Percentiles rank a stretch among this genome's conserved stretches.
Evolutionary conservation across 257 asterid genomes (phyloP).

Genomic region (Anisodus tanguticus): DNA sequence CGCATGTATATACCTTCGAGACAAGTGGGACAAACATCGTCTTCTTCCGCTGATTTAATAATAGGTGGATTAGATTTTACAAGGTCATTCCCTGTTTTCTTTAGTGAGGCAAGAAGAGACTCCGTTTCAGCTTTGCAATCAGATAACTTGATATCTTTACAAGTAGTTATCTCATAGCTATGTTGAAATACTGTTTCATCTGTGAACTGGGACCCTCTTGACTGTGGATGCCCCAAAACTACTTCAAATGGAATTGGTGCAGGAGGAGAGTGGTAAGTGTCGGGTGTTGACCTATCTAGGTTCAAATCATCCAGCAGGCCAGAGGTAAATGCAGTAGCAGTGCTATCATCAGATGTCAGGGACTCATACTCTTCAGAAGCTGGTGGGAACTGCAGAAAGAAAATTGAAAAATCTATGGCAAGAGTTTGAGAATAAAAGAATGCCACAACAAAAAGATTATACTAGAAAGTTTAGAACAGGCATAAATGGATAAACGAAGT

Average conservation of each 20-base stretch:
- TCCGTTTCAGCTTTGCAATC: constrained; percentile 44
- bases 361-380: constrained; percentile 69
- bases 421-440: background rate
- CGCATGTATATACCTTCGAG: constrained; percentile 65
- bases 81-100: constrained; percentile 48
- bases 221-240: constrained; percentile 53
- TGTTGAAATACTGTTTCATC: constrained; percentile 36
- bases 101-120: constrained; percentile 47
- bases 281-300: constrained; percentile 67
- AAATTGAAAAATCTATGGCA: background rate
- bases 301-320: constrained; percentile 59
- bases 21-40: constrained; percentile 79
- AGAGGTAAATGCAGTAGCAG: constrained; percentile 48
- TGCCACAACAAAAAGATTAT: background rate
- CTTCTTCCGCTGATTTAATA: constrained; percentile 48
- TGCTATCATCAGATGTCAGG: constrained; percentile 64
- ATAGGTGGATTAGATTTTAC: constrained; percentile 40
- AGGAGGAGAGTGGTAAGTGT: constrained; percentile 69
- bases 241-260: constrained; percentile 71
- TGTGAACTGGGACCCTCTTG: constrained; percentile 36
- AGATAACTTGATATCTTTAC: constrained; percentile 43
- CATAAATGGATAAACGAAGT: constrained; percentile 1
- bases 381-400: constrained; percentile 62
- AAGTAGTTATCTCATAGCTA: constrained; percentile 38
- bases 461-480: background rate